phyloP scores from a whole-genome alignment of 1,139 yeast genomes.

The Taiozyma onychis region DNA sequence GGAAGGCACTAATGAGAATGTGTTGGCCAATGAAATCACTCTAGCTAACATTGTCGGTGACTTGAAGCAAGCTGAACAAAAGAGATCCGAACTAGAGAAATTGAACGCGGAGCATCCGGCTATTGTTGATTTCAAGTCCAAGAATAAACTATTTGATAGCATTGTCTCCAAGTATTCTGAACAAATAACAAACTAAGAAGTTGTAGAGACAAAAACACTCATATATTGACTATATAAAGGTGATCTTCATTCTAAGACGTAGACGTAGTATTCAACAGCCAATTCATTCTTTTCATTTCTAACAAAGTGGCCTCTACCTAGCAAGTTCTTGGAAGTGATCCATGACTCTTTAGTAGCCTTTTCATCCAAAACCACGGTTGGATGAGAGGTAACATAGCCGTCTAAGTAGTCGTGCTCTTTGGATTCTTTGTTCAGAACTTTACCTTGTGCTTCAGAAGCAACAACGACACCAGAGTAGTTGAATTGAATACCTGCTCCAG shows the following conservation, averaged over 20 bases:
- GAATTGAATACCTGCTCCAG: conserved; percentile 34
- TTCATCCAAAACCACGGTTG: conserved; percentile 35
- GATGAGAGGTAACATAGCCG: conserved; percentile 42
- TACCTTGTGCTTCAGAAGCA: conserved; percentile 30
- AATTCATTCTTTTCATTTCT: conserved; percentile 38
- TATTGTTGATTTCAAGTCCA: conserved; percentile 45
- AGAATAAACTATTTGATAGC: conserved; percentile 49
- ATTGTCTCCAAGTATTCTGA: conserved; percentile 48
- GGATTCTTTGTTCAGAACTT: conserved; percentile 30
- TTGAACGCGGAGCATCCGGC: conserved; percentile 45
- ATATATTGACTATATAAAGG: background rate
- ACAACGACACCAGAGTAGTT: conserved; percentile 43
- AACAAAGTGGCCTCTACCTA: conserved; percentile 51
- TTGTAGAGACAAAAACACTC: background rate
- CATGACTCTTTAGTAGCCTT: conserved; percentile 41
- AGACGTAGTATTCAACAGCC: conserved; percentile 47
- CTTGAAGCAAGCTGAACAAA: conserved; percentile 9
- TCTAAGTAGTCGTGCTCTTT: conserved; percentile 35
- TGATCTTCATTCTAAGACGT: conserved; percentile 25
- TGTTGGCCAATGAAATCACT: conserved; percentile 53
- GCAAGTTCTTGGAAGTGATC: conserved; percentile 38
- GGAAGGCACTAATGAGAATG: conserved; percentile 38
- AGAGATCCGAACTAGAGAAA: conserved; percentile 35
- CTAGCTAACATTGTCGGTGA: conserved; percentile 44
- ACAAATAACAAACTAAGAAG: conserved; percentile 12